phyloP scores from a whole-genome alignment of 495 filamentous ascomycete genomes.

The Cercophora newfieldiana region DNA sequence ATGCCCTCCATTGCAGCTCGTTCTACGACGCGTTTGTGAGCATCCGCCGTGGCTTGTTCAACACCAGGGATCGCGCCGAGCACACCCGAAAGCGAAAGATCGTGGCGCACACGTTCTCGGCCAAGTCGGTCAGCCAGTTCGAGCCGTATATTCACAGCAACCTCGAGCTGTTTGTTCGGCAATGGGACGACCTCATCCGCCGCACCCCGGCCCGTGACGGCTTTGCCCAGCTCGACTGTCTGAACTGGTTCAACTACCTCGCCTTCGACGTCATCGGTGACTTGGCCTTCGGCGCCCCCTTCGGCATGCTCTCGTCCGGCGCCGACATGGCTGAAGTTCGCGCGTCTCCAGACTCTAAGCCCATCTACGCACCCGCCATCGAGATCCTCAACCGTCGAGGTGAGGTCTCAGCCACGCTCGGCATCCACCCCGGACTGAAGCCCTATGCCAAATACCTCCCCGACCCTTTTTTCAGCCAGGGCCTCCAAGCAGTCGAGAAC shows the following conservation, averaged over 20 bases:
- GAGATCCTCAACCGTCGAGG: slow-evolving; percentile 70
- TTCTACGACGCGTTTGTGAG: slow-evolving; percentile 94
- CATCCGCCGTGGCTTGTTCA: slow-evolving; percentile 85
- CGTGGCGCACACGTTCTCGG: slow-evolving; percentile 82
- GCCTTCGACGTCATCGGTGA: slow-evolving; percentile 93
- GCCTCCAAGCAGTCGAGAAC: slow-evolving; percentile 63
- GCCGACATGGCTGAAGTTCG: slow-evolving; percentile 59
- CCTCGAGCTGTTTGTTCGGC: slow-evolving; percentile 68
- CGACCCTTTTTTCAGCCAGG: slow-evolving; percentile 66
- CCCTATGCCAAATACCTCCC: slow-evolving; percentile 65
- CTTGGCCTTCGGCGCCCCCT: slow-evolving; percentile 58
- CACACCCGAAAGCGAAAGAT: slow-evolving; percentile 91
- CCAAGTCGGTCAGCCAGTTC: slow-evolving; percentile 80
- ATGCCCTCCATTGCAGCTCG: slow-evolving; percentile 38
- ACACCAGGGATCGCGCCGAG: slow-evolving; percentile 78
- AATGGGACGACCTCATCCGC: slow-evolving; percentile 62
- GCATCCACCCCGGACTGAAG: slow-evolving; percentile 60
- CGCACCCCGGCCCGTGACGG: slow-evolving; percentile 29
- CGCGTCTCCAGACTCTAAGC: slow-evolving; percentile 49
- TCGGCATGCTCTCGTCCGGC: slow-evolving; percentile 62
- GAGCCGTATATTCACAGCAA: slow-evolving; percentile 88
- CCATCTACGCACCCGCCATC: slow-evolving; percentile 64
- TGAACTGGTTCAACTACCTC: slow-evolving; percentile 93
- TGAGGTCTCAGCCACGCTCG: slow-evolving; percentile 65
- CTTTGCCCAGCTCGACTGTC: slow-evolving; percentile 65